Conservation (phyloP, 192 early-diverging fungal species). For the Backusella sp. region DNA sequence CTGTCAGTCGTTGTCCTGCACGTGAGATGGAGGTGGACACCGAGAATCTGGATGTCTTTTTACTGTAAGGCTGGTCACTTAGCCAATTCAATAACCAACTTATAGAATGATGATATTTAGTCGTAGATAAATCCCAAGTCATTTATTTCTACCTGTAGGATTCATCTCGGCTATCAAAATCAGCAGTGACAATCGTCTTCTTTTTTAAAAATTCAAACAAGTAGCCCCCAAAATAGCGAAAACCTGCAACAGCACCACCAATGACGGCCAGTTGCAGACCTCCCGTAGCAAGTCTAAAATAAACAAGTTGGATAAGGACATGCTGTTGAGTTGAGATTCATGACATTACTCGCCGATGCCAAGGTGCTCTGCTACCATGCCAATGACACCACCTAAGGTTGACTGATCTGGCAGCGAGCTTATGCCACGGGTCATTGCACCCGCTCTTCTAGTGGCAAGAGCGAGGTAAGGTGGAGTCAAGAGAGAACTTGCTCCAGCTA, state of each 20-base stretch:
- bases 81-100: conserved; percentile 46
- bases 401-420: not conserved
- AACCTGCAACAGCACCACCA: conserved; percentile 38
- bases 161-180: conserved; percentile 57
- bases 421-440: not conserved
- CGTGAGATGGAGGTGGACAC: conserved; percentile 49
- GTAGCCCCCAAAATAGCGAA: conserved; percentile 38
- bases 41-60: conserved; percentile 47
- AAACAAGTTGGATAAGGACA: no score
- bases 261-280: conserved; percentile 46
- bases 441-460: not conserved
- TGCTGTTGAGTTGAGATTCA: not conserved
- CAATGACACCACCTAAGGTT: conserved; percentile 25
- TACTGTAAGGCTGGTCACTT: conserved; percentile 48
- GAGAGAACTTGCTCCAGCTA: not conserved
- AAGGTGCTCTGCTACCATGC: conserved; percentile 23
- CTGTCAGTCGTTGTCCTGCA: conserved; percentile 44
- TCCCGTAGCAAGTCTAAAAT: conserved; percentile 44
- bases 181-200: conserved; percentile 42
- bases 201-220: conserved; percentile 49
- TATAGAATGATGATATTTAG: no score
- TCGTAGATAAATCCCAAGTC: no score
- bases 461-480: not conserved
- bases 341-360: conserved; percentile 30
- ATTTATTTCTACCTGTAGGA: conserved; percentile 41